Evolutionary conservation across 768 basidiomycete species (phyloP).

Genomic region (Termitomyces heimii): DNA sequence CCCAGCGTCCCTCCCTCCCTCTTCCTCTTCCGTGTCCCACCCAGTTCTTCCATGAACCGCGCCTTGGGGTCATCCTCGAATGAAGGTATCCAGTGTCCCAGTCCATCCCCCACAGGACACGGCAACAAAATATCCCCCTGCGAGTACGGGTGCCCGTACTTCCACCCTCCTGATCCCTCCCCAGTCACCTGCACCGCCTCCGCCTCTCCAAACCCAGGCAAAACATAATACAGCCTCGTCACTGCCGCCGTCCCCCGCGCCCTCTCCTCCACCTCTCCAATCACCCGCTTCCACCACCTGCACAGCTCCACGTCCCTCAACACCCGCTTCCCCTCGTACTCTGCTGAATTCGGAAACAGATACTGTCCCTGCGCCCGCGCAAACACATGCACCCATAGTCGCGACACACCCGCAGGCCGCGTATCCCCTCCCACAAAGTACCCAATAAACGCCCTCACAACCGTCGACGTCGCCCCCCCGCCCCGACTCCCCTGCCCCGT

Average conservation of each 20-base stretch:
- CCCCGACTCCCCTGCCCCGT: constrained; percentile 60
- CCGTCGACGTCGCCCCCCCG: constrained; percentile 67
- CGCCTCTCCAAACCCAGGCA: constrained; percentile 63
- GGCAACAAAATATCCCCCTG: constrained; percentile 43
- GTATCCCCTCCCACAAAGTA: constrained; percentile 62
- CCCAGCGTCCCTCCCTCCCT: constrained; percentile 49
- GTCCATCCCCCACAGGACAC: constrained; percentile 30
- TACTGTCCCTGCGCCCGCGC: constrained; percentile 90
- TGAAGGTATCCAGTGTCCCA: constrained; percentile 78
- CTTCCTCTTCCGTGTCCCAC: constrained; percentile 52
- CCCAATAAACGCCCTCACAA: constrained; percentile 60
- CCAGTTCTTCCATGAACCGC: constrained; percentile 89
- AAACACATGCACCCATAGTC: constrained; percentile 83
- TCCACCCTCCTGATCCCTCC: constrained; percentile 41
- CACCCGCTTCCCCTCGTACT: constrained; percentile 63
- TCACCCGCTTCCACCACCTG: constrained; percentile 86
- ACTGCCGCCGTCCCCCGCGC: constrained; percentile 26
- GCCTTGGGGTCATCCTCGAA: constrained; percentile 98
- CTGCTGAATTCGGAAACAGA: constrained; percentile 84
- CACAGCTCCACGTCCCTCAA: constrained; percentile 77
- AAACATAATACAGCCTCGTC: constrained; percentile 46
- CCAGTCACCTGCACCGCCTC: constrained; percentile 63
- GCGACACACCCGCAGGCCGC: constrained; percentile 47
- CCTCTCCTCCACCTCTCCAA: constrained; percentile 49
- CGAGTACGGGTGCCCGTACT: constrained; percentile 77